Conservation (phyloP, 305 asterid genomes). For the Lippia alba region DNA sequence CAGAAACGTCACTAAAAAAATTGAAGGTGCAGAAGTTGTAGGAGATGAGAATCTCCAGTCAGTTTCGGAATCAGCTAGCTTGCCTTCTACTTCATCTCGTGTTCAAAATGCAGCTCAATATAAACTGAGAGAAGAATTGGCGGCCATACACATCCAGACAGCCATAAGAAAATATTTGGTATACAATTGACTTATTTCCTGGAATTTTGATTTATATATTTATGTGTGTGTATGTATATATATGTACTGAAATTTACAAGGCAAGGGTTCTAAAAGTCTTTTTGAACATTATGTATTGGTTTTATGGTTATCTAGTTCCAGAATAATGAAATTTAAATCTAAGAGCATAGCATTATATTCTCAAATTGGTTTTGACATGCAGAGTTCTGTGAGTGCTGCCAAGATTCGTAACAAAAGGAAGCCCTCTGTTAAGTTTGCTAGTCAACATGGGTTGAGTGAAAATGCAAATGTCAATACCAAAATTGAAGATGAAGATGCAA, state of each 20-base stretch:
- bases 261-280: not conserved
- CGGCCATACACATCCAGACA: conserved; percentile 44
- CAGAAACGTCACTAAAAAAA: conserved; percentile 37
- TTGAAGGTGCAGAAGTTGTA: conserved; percentile 43
- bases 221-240: not conserved
- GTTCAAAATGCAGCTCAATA: conserved; percentile 46
- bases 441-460: conserved; percentile 46
- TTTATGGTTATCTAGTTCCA: conserved; percentile 3
- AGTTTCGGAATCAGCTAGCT: conserved; percentile 17
- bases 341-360: not conserved
- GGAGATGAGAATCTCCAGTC: conserved; percentile 1
- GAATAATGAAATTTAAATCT: not conserved
- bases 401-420: conserved; percentile 57
- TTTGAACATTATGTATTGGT: not conserved
- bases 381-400: conserved; percentile 49
- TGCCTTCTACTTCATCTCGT: conserved; percentile 54
- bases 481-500: conserved; percentile 44
- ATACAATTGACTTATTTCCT: conserved; percentile 26
- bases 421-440: conserved; percentile 56
- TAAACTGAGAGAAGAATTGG: conserved; percentile 20
- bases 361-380: conserved; percentile 24
- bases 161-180: conserved; percentile 58
- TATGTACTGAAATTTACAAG: not conserved
- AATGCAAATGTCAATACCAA: conserved; percentile 33
- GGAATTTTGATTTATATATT: not conserved